phyloP scores from a whole-genome alignment of 1,284 basidiomycete genomes.

The Waitea zeae region DNA sequence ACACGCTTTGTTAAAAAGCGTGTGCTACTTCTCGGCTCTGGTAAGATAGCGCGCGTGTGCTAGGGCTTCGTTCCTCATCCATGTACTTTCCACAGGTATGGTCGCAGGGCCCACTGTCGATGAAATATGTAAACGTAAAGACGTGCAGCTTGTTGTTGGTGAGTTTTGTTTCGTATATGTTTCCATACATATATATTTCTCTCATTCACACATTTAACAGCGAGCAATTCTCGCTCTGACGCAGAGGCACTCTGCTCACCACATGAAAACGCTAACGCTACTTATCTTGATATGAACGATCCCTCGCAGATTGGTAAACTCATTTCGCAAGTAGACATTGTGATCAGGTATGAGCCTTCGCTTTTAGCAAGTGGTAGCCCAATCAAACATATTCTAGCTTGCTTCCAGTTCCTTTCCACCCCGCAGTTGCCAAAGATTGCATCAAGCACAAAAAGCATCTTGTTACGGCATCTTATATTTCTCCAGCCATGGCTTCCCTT shows the following conservation, averaged over 20 bases:
- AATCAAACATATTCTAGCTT: conserved; percentile 27
- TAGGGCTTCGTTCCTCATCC: not conserved
- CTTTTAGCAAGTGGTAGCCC: not conserved
- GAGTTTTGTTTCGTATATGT: conserved; percentile 17
- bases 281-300: conserved; percentile 49
- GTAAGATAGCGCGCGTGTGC: not conserved
- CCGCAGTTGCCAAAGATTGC: conserved; percentile 60
- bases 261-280: conserved; percentile 40
- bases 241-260: conserved; percentile 33
- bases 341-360: conserved; percentile 35
- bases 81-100: conserved; percentile 51
- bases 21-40: conserved; percentile 60
- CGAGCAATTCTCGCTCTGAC: conserved; percentile 55
- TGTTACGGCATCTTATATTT: conserved; percentile 88
- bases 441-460: conserved; percentile 63
- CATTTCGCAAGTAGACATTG: conserved; percentile 40
- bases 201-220: conserved; percentile 18
- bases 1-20: too few species aligned
- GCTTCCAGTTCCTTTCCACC: conserved; percentile 68
- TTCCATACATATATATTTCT: too few species aligned
- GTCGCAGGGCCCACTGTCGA: conserved; percentile 76
- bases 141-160: conserved; percentile 64
- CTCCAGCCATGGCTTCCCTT: conserved; percentile 60
- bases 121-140: conserved; percentile 39
- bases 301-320: conserved; percentile 29